These are phyloP conservation scores for Heliophila coronopifolia DNA, from an alignment of 441 rosid genomes.

Conservation along the genomic window DNA sequence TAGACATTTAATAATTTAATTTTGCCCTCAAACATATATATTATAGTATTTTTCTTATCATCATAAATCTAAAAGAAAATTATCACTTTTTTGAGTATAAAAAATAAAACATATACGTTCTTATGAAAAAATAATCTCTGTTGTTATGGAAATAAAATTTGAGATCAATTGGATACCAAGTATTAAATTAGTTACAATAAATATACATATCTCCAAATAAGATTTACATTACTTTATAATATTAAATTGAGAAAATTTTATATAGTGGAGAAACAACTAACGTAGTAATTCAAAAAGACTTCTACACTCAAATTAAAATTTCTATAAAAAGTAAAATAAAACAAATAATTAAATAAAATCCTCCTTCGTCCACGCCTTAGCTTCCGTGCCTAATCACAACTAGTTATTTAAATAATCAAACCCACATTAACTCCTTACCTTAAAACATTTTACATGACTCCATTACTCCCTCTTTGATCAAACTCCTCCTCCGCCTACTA, in stretches of 20 bases:
- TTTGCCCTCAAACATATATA: not conserved
- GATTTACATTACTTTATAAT: not conserved
- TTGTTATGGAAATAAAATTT: not conserved
- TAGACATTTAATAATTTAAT: not conserved
- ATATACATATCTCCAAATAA: not conserved
- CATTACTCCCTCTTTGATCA: not conserved
- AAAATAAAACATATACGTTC: not conserved
- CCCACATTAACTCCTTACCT: not conserved
- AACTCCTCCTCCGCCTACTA: conserved; percentile 2
- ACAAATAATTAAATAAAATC: not conserved
- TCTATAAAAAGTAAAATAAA: not conserved
- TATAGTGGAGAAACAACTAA: conserved; percentile 13
- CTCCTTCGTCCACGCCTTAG: not conserved
- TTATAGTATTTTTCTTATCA: too few species aligned
- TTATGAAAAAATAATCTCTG: not conserved
- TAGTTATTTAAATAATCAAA: conserved; percentile 3
- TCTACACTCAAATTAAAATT: not conserved
- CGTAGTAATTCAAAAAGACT: conserved; percentile 12
- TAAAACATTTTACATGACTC: not conserved
- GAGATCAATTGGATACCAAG: not conserved
- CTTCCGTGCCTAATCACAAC: conserved; percentile 13
- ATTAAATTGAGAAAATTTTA: not conserved
- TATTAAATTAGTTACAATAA: not conserved
- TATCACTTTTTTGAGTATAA: too few species aligned
- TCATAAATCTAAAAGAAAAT: not conserved